Conservation (phyloP, 1,284 basidiomycete genomes). For the Austroboletus novae-zelandiae region DNA sequence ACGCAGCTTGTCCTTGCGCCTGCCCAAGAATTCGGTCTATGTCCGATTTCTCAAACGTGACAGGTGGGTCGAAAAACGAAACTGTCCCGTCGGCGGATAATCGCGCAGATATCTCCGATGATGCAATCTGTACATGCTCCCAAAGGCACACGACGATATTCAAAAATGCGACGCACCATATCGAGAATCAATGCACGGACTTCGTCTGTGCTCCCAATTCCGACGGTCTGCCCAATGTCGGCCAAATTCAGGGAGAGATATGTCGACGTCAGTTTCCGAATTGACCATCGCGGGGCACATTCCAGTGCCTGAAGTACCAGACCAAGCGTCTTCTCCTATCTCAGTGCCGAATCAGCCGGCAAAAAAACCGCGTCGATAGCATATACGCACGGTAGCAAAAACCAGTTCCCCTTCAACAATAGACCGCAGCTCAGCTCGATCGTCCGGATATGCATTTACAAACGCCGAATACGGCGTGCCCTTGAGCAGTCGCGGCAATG, state of each 20-base stretch:
- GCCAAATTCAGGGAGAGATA: conserved; percentile 71
- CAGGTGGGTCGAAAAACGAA: conserved; percentile 63
- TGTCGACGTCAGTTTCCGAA: conserved; percentile 74
- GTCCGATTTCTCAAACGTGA: conserved; percentile 61
- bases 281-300: conserved; percentile 67
- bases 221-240: conserved; percentile 65
- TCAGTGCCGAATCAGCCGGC: conserved; percentile 13
- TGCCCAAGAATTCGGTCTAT: conserved; percentile 62
- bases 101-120: conserved; percentile 61
- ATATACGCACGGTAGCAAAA: conserved; percentile 48
- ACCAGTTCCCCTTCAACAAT: conserved; percentile 51
- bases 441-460: conserved; percentile 59
- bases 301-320: conserved; percentile 64
- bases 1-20: conserved; percentile 54
- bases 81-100: conserved; percentile 67
- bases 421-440: conserved; percentile 40
- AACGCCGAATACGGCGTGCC: conserved; percentile 59
- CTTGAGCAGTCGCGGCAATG: conserved; percentile 59
- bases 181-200: conserved; percentile 59
- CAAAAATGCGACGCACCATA: conserved; percentile 51
- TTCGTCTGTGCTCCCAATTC: conserved; percentile 51
- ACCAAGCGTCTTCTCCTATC: conserved; percentile 70
- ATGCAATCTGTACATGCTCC: conserved; percentile 52
- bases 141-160: background rate
- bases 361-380: background rate